These are phyloP conservation scores for Hericium erinaceus DNA, from an alignment of 768 basidiomycete species.

Conservation along the genomic window DNA sequence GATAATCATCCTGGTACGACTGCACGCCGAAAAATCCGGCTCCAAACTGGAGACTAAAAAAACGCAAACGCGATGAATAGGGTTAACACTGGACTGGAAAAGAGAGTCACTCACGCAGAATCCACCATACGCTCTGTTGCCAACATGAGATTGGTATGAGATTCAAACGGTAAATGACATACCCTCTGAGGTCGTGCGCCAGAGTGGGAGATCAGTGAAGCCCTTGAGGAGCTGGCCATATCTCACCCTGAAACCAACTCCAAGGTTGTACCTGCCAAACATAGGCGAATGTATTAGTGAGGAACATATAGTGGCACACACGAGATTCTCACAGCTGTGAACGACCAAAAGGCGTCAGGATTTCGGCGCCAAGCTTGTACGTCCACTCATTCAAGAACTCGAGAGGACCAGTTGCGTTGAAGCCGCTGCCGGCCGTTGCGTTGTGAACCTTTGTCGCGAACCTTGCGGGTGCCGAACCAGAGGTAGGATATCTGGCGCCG, in stretches of 20 bases:
- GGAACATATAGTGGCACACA: not conserved
- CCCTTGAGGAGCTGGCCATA: slow-evolving; percentile 37
- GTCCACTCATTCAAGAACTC: slow-evolving; percentile 37
- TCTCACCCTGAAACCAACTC: slow-evolving; percentile 33
- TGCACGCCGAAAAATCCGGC: slow-evolving; percentile 40
- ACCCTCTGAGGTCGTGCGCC: slow-evolving; percentile 37
- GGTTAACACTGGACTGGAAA: not conserved
- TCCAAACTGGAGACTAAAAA: slow-evolving; percentile 33
- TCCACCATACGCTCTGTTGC: slow-evolving; percentile 24
- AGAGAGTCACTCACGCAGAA: slow-evolving; percentile 19
- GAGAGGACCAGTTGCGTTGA: slow-evolving; percentile 27
- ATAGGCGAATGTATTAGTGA: not conserved
- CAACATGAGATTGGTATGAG: not conserved
- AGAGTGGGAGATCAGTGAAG: slow-evolving; percentile 37
- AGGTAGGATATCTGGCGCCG: slow-evolving; percentile 33
- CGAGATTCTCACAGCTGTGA: slow-evolving; percentile 24
- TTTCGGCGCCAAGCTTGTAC: slow-evolving; percentile 36
- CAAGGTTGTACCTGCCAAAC: slow-evolving; percentile 28
- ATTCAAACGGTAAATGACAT: not conserved
- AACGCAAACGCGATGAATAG: not conserved
- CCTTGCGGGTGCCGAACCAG: slow-evolving; percentile 17
- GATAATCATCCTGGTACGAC: slow-evolving; percentile 30
- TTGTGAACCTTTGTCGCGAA: slow-evolving; percentile 20
- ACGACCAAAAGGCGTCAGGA: slow-evolving; percentile 41
- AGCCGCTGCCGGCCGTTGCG: slow-evolving; percentile 18